Percentiles rank a stretch among this genome's conserved stretches.
Conservation (phyloP, 2,329 filamentous ascomycete species). For the Xylaria sp. region DNA sequence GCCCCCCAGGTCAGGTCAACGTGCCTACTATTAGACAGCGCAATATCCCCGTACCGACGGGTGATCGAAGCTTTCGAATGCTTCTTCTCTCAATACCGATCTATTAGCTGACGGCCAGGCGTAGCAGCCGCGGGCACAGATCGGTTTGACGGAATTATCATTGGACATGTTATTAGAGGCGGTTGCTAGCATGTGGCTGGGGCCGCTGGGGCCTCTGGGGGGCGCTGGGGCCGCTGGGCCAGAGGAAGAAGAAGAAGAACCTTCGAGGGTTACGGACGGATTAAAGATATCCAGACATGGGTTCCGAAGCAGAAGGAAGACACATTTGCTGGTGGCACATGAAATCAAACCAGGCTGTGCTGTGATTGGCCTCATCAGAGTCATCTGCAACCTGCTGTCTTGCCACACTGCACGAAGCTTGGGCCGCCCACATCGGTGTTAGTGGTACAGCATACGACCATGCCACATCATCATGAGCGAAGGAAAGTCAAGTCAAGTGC, state of each 20-base stretch:
- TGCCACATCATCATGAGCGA: not conserved
- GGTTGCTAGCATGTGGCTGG: not conserved
- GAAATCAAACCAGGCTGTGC: not conserved
- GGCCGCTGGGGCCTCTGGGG: too few relatives aligned
- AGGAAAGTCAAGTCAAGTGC: not conserved
- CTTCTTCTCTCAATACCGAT: not conserved
- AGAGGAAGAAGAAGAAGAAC: not conserved
- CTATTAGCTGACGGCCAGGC: not conserved
- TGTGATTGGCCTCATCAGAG: not conserved
- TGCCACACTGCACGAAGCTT: not conserved
- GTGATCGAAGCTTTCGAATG: not conserved
- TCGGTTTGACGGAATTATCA: not conserved
- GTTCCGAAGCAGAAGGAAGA: not conserved
- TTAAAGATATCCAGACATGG: not conserved
- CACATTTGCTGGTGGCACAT: not conserved
- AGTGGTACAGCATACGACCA: not conserved
- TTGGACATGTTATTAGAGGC: not conserved
- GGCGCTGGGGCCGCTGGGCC: too few relatives aligned
- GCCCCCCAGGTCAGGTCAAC: not conserved
- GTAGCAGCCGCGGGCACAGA: not conserved
- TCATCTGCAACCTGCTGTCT: not conserved
- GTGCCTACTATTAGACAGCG: not conserved
- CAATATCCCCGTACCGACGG: not conserved
- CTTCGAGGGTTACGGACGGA: not conserved
- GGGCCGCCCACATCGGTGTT: not conserved